A percentile compares a stretch with the other conserved stretches of the same genome.
phyloP scores from a whole-genome alignment of 2,329 filamentous ascomycete genomes.

The Colletotrichum magnum region DNA sequence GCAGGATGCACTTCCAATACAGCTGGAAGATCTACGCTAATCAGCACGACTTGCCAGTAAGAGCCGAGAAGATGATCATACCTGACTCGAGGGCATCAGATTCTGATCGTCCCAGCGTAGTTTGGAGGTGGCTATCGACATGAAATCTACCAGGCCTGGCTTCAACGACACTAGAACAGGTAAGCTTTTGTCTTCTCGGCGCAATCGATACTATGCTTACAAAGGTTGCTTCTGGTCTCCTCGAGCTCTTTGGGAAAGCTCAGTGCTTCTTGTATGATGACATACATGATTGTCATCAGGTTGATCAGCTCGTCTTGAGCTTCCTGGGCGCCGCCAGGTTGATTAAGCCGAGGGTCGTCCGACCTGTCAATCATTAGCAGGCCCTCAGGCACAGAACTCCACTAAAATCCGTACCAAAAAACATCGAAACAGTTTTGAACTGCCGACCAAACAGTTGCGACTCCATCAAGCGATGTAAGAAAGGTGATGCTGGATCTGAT shows the following conservation, averaged over 20 bases:
- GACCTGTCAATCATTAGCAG: constrained; percentile 58
- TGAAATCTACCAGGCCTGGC: constrained; percentile 78
- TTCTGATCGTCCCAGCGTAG: constrained; percentile 81
- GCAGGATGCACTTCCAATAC: constrained; percentile 91
- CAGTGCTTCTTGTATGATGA: constrained; percentile 70
- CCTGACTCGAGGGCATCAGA: constrained; percentile 72
- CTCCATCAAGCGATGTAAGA: constrained; percentile 65
- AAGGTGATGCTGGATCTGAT: constrained; percentile 69
- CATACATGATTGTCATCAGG: constrained; percentile 74
- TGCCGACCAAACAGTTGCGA: constrained; percentile 66
- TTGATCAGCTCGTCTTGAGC: constrained; percentile 73
- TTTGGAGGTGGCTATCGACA: constrained; percentile 78
- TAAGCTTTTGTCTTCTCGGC: constrained; percentile 41
- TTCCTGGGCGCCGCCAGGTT: constrained; percentile 60
- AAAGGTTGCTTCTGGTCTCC: constrained; percentile 62
- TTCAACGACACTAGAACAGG: constrained; percentile 65
- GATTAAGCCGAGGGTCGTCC: constrained; percentile 59
- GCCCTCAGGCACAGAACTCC: not conserved
- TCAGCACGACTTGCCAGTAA: constrained; percentile 42
- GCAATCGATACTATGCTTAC: constrained; percentile 55
- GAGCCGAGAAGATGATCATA: constrained; percentile 55
- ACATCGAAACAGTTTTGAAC: constrained; percentile 64
- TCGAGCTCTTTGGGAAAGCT: constrained; percentile 65
- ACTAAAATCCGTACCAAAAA: constrained; percentile 62
- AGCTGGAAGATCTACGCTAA: constrained; percentile 77